phyloP scores from a whole-genome alignment of 73 alveolate genomes.

The Paramecium bursaria region DNA sequence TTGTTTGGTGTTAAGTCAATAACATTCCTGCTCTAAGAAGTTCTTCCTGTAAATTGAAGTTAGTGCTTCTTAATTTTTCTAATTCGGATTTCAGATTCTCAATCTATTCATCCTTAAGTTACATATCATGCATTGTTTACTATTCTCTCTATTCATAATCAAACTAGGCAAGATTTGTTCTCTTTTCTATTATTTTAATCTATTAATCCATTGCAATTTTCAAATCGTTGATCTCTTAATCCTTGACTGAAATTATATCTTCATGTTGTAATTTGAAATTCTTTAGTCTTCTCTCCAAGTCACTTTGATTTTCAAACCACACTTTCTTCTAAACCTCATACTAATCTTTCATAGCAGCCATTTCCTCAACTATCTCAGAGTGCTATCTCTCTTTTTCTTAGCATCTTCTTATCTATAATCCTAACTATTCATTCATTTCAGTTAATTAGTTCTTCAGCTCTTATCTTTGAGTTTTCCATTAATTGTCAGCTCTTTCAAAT shows the following conservation, averaged over 20 bases:
- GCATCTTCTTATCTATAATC: not conserved
- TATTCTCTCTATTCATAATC: constrained; percentile 54
- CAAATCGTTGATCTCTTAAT: constrained; percentile 8
- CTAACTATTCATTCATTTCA: constrained; percentile 37
- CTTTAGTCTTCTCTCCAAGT: constrained; percentile 54
- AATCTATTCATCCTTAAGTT: constrained; percentile 17
- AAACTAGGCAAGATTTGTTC: constrained; percentile 4
- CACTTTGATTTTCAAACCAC: not conserved
- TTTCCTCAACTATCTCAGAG: constrained; percentile 30
- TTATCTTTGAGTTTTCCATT: not conserved
- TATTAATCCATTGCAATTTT: constrained; percentile 48
- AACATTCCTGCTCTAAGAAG: constrained; percentile 40
- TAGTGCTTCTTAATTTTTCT: constrained; percentile 33
- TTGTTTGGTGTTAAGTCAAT: constrained; percentile 28
- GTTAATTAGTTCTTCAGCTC: constrained; percentile 29
- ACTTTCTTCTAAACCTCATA: constrained; percentile 33
- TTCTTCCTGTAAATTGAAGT: constrained; percentile 39
- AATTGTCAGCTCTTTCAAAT: not conserved
- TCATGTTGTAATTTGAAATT: constrained; percentile 16
- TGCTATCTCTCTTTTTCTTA: constrained; percentile 44
- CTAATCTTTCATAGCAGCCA: constrained; percentile 47
- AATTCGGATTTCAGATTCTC: constrained; percentile 3
- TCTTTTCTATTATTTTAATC: constrained; percentile 44
- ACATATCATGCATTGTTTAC: not conserved
- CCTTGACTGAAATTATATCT: not conserved